A percentile compares a stretch with the other conserved stretches of the same genome.
phyloP scores from a whole-genome alignment of 2,329 filamentous ascomycete species.

The Aspergillus sp. region DNA sequence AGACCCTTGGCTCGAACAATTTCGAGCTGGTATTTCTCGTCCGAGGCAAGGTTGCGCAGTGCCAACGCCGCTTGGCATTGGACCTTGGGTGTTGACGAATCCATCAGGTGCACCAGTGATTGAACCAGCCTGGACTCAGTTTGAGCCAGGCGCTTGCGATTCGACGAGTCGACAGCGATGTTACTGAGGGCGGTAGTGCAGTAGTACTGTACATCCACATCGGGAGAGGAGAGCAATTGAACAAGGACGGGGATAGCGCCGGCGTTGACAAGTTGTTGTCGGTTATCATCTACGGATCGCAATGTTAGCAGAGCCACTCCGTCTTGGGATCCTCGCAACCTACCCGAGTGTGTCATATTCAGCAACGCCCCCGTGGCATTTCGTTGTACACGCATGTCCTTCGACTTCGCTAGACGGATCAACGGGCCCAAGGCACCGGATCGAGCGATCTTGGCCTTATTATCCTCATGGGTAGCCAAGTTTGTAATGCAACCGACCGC shows the following conservation, averaged over 20 bases:
- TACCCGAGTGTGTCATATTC: constrained; percentile 99
- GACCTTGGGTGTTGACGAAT: constrained; percentile 94
- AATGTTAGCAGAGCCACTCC: constrained; percentile 23
- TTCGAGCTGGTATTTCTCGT: constrained; percentile 98
- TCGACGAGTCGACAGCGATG: constrained; percentile 90
- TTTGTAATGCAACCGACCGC: constrained; percentile 99
- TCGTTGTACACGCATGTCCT: constrained; percentile 96
- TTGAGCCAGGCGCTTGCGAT: constrained; percentile 86
- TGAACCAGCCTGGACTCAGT: constrained; percentile 90
- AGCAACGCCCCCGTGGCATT: constrained; percentile 95
- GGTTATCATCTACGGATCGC: constrained; percentile 75
- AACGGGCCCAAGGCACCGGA: constrained; percentile 90
- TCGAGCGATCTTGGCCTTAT: constrained; percentile 96
- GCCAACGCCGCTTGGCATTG: constrained; percentile 96
- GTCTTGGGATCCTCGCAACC: constrained; percentile 26
- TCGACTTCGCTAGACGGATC: constrained; percentile 90
- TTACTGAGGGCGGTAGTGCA: constrained; percentile 98
- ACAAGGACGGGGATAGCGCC: constrained; percentile 98
- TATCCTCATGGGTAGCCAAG: constrained; percentile 95
- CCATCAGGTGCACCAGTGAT: constrained; percentile 93
- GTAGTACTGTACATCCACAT: constrained; percentile 99
- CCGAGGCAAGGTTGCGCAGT: constrained; percentile 90
- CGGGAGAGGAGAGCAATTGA: constrained; percentile 85
- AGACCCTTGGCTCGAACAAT: constrained; percentile 90
- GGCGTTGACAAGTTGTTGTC: constrained; percentile 94